A percentile compares a stretch with the other conserved stretches of the same genome.
phyloP scores from a whole-genome alignment of 345 rosid species.

The Lepidium aucheri region DNA sequence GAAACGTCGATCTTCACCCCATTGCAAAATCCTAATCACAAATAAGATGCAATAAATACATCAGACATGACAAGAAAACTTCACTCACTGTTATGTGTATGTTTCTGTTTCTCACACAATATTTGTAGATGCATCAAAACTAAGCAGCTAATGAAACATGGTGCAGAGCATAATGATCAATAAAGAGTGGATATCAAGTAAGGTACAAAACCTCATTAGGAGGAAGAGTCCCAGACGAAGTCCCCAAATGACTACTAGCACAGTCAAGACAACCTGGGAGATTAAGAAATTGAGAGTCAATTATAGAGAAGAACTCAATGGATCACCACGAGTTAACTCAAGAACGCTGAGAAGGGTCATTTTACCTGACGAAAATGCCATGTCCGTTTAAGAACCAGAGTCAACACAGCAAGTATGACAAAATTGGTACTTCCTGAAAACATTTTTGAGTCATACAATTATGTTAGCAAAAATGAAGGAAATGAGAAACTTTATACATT shows the following conservation, averaged over 20 bases:
- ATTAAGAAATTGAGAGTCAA: neutral
- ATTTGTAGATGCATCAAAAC: neutral
- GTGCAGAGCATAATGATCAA: neutral
- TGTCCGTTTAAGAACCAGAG: constrained; percentile 63
- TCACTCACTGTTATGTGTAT: neutral
- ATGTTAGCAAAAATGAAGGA: neutral
- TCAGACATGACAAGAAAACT: neutral
- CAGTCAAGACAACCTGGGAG: constrained; percentile 64
- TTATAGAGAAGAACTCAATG: constrained; percentile 7
- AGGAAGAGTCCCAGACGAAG: constrained; percentile 76
- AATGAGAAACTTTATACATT: neutral
- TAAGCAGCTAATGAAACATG: neutral
- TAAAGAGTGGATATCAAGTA: neutral
- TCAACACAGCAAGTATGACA: constrained; percentile 65
- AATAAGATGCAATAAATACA: neutral
- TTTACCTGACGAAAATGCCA: constrained; percentile 88
- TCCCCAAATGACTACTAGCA: constrained; percentile 71
- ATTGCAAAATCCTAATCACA: constrained; percentile 57
- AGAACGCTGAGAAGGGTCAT: neutral
- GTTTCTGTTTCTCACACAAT: neutral
- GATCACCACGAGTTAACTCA: neutral
- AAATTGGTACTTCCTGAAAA: constrained; percentile 85
- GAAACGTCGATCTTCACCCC: constrained; percentile 94
- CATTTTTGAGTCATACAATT: neutral
- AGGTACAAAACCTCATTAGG: constrained; percentile 53